phyloP scores from a whole-genome alignment of 805 yeast genomes.

The Diddensiella caesifluorescens region DNA sequence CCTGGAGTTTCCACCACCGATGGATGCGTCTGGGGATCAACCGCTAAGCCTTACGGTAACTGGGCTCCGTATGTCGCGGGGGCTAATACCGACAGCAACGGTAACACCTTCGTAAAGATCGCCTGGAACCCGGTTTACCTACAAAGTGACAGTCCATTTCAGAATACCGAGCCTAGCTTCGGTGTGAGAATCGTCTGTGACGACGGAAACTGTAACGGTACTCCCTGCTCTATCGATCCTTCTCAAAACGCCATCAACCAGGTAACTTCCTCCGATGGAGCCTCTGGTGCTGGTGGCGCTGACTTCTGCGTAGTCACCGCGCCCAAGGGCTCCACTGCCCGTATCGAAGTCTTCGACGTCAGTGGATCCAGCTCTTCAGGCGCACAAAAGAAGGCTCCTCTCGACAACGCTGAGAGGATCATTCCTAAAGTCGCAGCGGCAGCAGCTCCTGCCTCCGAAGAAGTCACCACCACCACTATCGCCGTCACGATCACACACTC shows the following conservation, averaged over 20 bases:
- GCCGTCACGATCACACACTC: conserved; percentile 1
- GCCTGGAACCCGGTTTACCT: conserved; percentile 89
- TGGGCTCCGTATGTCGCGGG: conserved; percentile 96
- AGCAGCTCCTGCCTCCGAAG: no score
- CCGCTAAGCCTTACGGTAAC: conserved; percentile 66
- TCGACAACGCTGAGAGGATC: no score
- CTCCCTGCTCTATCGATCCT: conserved; percentile 80
- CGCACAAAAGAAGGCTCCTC: conserved; percentile 3
- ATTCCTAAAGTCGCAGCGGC: no score
- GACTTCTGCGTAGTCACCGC: conserved; percentile 85
- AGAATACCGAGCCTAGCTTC: conserved; percentile 50
- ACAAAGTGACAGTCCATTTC: conserved; percentile 50
- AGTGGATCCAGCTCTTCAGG: conserved; percentile 7
- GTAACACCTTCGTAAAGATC: conserved; percentile 73
- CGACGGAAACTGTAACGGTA: conserved; percentile 63
- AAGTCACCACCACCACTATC: conserved; percentile 2
- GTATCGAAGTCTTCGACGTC: conserved; percentile 60
- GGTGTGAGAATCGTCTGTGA: conserved; percentile 75
- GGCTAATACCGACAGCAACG: conserved; percentile 66
- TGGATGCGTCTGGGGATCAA: conserved; percentile 90
- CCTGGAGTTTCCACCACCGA: conserved; percentile 88
- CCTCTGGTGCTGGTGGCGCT: conserved; percentile 59
- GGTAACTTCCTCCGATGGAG: conserved; percentile 38
- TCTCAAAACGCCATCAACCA: conserved; percentile 55
- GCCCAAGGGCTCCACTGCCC: conserved; percentile 53